Percentiles rank a stretch among this genome's conserved stretches.
phyloP scores from a whole-genome alignment of 2,329 filamentous ascomycete genomes.

The Pseudogymnoascus destructans region DNA sequence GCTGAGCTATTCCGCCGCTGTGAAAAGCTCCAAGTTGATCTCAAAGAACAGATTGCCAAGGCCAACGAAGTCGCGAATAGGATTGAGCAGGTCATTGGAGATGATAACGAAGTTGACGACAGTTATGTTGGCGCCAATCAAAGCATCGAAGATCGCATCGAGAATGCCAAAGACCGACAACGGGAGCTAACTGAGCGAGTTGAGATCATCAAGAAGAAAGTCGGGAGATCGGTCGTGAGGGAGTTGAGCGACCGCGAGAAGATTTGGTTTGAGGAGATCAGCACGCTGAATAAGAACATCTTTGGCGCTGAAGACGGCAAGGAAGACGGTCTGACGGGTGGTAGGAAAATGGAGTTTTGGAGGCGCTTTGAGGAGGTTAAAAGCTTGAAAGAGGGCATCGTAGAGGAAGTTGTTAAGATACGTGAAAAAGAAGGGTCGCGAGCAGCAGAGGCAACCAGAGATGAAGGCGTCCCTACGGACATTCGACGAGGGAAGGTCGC shows the following conservation, averaged over 20 bases:
- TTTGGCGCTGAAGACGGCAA: slow-evolving; percentile 14
- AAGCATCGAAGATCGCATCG: slow-evolving; percentile 46
- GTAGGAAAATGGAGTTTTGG: slow-evolving; percentile 35
- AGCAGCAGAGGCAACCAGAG: slow-evolving; percentile 12
- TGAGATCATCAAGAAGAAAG: slow-evolving; percentile 41
- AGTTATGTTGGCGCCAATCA: slow-evolving; percentile 38
- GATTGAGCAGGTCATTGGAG: slow-evolving; percentile 53
- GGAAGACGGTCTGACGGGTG: not conserved
- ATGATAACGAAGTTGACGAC: slow-evolving; percentile 38
- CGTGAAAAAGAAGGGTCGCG: slow-evolving; percentile 18
- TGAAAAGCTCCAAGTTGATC: slow-evolving; percentile 52
- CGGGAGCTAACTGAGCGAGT: slow-evolving; percentile 44
- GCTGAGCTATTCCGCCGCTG: slow-evolving; percentile 62
- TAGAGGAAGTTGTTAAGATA: slow-evolving; percentile 29
- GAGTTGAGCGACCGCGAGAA: slow-evolving; percentile 51
- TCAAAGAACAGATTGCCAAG: slow-evolving; percentile 53
- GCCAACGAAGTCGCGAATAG: slow-evolving; percentile 51
- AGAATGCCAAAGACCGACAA: slow-evolving; percentile 41
- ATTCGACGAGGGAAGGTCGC: slow-evolving; percentile 49
- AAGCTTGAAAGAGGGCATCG: slow-evolving; percentile 39
- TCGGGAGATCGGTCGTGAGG: slow-evolving; percentile 31
- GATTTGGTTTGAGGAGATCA: slow-evolving; percentile 44
- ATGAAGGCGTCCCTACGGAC: slow-evolving; percentile 36
- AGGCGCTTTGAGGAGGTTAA: slow-evolving; percentile 46
- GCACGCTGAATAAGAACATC: slow-evolving; percentile 29